Evolutionary conservation across 2,329 filamentous ascomycete species (phyloP), one percentile per base, ranked within the genome.

Genomic region (Amauroascus verrucosus): DNA sequence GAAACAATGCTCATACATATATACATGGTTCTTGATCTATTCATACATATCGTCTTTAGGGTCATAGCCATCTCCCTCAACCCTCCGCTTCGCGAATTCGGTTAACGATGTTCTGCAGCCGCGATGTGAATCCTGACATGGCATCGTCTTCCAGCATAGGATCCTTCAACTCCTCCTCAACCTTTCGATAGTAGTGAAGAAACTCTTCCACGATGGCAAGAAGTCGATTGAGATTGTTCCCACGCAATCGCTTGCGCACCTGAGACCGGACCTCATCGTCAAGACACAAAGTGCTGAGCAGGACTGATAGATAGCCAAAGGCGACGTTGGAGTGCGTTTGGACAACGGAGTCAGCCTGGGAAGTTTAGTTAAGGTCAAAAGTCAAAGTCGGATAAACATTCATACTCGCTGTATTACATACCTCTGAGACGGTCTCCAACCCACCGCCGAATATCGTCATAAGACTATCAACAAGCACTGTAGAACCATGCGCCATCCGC

Each of bases 221-320:
- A 16, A 85, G 67, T 14, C 72, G 62, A 5, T 67, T 60, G 13
- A 85, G 64, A 3, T 70, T 75, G 24, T 73, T 65, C 1, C 72
- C 70, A 1, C 73, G 73, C 26, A 82, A 67, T 8, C 65, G 63
- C 3, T 58, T 56, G 32, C 68, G 68, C 14, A 81, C 66, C 22
- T 70, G 68, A 8, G 60, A 52, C 40, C 74, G 71, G 4, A 77
- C 72, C 1, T 65, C 63, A 7, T 64, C 56, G 51, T 79, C 73
- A 26, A 93, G 74, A 60, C 83, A 89, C 22, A 96, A 72, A 59
- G 89, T 93, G 16, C 88, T 88, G 1, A 97, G 76, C 5, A 95
- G 75, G 13, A 96, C 83, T 0, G 88, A 83, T 22, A 96, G 75
- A 65, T 95, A 96, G 14, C 88, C 90, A 65, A 91, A 82, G 1